Conservation (phyloP, 306 rosid species). For the Trichosanthes cucumerina region DNA sequence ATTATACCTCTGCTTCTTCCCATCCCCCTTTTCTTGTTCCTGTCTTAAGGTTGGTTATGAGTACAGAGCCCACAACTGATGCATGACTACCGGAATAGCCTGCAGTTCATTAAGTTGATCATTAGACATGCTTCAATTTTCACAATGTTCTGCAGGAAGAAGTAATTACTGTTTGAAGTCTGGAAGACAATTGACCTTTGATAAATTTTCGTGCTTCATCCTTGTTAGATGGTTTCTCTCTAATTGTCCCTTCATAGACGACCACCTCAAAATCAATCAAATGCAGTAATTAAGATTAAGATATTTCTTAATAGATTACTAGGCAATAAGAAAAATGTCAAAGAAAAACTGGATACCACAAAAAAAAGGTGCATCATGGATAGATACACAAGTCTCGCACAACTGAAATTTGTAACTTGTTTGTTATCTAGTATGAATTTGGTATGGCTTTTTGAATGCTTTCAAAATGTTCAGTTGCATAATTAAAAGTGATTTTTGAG, state of each 20-base stretch:
- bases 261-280: conserved; percentile 59
- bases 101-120: conserved; percentile 23
- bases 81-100: conserved; percentile 89
- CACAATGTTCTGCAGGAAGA: not conserved
- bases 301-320: conserved; percentile 11
- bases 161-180: not conserved
- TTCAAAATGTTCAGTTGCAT: not conserved
- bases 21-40: conserved; percentile 73
- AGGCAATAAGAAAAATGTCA: conserved; percentile 2
- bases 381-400: not conserved
- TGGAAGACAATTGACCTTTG: conserved; percentile 41
- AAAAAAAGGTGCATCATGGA: not conserved
- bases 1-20: conserved; percentile 76
- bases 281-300: conserved; percentile 7
- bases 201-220: conserved; percentile 79
- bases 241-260: conserved; percentile 58
- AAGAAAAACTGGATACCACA: conserved; percentile 2
- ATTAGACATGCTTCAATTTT: not conserved
- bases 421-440: not conserved
- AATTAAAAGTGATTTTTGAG: not conserved
- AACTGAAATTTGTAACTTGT: not conserved
- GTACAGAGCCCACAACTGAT: conserved; percentile 73
- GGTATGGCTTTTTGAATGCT: not conserved
- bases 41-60: conserved; percentile 71
- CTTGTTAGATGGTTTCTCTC: conserved; percentile 79